phyloP scores from a whole-genome alignment of 75 land plant species.

The Pseudotsuga menziesii region DNA sequence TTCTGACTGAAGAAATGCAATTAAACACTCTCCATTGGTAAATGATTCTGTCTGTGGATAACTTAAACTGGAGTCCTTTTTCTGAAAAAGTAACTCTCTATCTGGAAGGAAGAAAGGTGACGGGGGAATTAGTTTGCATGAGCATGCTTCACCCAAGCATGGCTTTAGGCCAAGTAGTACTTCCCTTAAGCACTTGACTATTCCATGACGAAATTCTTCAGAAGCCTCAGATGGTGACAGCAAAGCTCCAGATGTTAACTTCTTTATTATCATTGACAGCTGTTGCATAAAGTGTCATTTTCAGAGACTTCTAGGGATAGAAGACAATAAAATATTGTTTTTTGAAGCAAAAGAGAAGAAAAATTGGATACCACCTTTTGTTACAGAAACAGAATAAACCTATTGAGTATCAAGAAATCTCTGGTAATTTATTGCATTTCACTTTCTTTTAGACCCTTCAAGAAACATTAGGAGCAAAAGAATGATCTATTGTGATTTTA shows the following conservation, averaged over 20 bases:
- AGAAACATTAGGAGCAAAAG: background rate
- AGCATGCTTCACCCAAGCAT: constrained; percentile 47
- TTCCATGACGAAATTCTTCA: constrained; percentile 93
- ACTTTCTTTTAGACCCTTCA: background rate
- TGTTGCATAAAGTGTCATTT: constrained; percentile 18
- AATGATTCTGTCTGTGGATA: constrained; percentile 1
- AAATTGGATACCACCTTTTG: background rate
- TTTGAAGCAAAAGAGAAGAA: background rate
- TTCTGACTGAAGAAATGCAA: constrained; percentile 74
- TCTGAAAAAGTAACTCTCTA: background rate
- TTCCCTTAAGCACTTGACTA: constrained; percentile 65
- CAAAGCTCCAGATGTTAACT: constrained; percentile 75
- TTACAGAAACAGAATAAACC: no score
- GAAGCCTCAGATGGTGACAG: constrained; percentile 81
- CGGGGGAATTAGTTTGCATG: constrained; percentile 37
- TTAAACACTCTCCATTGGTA: constrained; percentile 39
- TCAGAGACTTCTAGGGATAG: constrained; percentile 4
- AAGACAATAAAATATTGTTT: background rate
- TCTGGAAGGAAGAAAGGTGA: constrained; percentile 28
- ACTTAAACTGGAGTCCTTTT: background rate
- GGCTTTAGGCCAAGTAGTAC: constrained; percentile 40
- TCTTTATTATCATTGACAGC: constrained; percentile 74
- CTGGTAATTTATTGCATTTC: background rate
- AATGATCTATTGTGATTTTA: background rate
- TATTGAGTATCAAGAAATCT: background rate